Base-by-base conservation (phyloP, 2,329 filamentous ascomycete species). In the Colletotrichum lindemuthianum region DNA sequence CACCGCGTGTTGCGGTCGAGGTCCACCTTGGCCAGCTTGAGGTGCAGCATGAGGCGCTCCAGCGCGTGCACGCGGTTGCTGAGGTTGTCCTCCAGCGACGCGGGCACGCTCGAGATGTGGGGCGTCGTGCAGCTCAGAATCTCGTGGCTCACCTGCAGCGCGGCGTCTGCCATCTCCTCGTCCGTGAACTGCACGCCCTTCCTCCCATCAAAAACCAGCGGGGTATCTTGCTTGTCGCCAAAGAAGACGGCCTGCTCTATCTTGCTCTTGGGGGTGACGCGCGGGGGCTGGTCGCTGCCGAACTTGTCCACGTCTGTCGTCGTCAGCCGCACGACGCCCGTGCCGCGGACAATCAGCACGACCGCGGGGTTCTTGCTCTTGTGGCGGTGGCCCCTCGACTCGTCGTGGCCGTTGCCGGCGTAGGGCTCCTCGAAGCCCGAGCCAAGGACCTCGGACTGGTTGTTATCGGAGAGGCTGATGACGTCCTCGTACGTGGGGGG, bases 171-270 rank as follows among this genome's bases (percentile, higher is more conserved):
- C 33, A 96, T 84, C 70, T 97, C 92, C 32, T 87, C 81, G 15
- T 85, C 78, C 0, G 87, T 82, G 69, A 96, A 97, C 4, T 85
- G 82, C 50, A 90, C 81, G 59, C 89, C 88, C 43, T 86, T 82
- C 67, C 87, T 86, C 47, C 89, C 86, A 47, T 90, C 87, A 71
- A 99, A 93, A 67, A 93, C 89, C n/a, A 99, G 79, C n/a, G 95
- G 91, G 71, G 93, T 98, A 72, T 92, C 88, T 67, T 90, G 85
- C 73, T 92, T 88, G 51, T 88, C 88, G 2, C 94, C 94, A 74
- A 93, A 98, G 78, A 97, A 98, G 1, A 98, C 91, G 2, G 94
- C 94, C 78, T 99, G 94, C 73, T 97, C 93, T 44, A 99, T 84
- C 77, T 96, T 97, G 77, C 89, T 92, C 77, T 93, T 96, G 7